Base-by-base conservation (phyloP, 257 asterid genomes). In the Ilex aquifolium region DNA sequence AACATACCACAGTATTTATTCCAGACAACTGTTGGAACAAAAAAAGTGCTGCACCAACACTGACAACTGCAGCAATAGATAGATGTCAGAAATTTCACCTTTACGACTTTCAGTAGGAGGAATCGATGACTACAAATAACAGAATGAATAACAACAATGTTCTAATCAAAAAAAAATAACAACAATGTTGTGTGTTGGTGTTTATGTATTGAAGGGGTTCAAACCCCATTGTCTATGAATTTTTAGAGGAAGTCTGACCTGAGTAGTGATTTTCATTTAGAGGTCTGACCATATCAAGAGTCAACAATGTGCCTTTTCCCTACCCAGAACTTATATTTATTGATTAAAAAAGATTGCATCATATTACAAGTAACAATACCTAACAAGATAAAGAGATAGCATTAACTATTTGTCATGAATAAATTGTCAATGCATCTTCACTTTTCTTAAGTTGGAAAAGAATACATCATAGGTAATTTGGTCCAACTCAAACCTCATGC, bases 21-120 rank as follows among this genome's bases (percentile, higher is more conserved):
- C 98, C 98, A 53, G 97, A 90, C 46, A 92, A 84, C 79, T 92
- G 98, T 85, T 89, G 98, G 65, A 92, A 71, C 71, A 86, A 72
- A 80, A 87, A 92, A 72, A 92, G 80, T 67, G 91, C 85, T 54
- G 91, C 95, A 66, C 98, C 98, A 49, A 89, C 91, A 82, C 95
- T 83, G 62, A 92, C 97, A 77, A 85, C 98, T 92, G 95, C 82
- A 83, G 55, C 59, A 66, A 63, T 10, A 13, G 32, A 63, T 10
- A 60, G 13, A 53, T 53, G 57, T 14, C 31, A 21, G 27, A 7
- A 53, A 46, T 46, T 46, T 3, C 10, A 11, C n/a, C 3, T 7
- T 46, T 36, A 36, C 8, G 5, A 36, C 42, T 36, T 36, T 36
- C 42, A 36, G 42, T 36, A 36, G 5, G 42, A 4, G 8, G 42